phyloP scores from a whole-genome alignment of 1,284 basidiomycete species.

The Pseudozyma tsukubaensis region DNA sequence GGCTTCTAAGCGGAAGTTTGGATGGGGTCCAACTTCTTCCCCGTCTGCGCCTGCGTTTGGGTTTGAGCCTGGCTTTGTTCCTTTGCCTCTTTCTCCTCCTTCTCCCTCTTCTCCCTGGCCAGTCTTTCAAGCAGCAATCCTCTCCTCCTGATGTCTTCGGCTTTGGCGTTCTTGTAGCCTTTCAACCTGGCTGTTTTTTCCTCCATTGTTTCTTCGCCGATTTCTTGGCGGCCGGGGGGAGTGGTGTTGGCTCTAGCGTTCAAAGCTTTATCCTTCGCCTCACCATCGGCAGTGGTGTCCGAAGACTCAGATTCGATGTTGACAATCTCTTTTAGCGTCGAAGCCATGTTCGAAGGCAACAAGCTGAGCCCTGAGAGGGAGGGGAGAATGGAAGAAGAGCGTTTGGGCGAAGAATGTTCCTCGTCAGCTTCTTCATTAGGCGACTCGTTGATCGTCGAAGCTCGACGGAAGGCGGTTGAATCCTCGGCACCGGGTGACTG shows the following conservation, averaged over 20 bases:
- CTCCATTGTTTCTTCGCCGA: slow-evolving; percentile 17
- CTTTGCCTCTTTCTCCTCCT: slow-evolving; percentile 9
- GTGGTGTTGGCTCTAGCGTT: slow-evolving; percentile 6
- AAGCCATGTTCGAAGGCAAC: slow-evolving; percentile 21
- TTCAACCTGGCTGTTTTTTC: slow-evolving; percentile 31
- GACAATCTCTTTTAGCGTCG: slow-evolving; percentile 34
- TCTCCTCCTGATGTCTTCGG: slow-evolving; percentile 46
- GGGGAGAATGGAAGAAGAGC: slow-evolving; percentile 9
- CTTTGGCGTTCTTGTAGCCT: slow-evolving; percentile 54
- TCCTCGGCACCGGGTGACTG: neutral
- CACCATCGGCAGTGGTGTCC: slow-evolving; percentile 43
- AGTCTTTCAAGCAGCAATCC: slow-evolving; percentile 29
- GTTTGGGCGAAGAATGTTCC: too few species aligned
- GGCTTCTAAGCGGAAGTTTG: neutral
- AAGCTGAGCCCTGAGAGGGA: slow-evolving; percentile 18
- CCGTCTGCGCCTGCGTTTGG: neutral
- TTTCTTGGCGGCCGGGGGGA: neutral
- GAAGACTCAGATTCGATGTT: slow-evolving; percentile 10
- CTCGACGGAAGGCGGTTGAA: slow-evolving; percentile 8
- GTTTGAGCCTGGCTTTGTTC: neutral
- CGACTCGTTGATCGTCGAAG: slow-evolving; percentile 17
- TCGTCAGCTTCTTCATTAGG: neutral
- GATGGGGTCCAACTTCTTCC: neutral
- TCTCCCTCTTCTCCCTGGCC: slow-evolving; percentile 15
- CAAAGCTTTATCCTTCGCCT: slow-evolving; percentile 4